Base-by-base conservation (phyloP, 2,329 filamentous ascomycete species). In the Claviceps fusiformis region DNA sequence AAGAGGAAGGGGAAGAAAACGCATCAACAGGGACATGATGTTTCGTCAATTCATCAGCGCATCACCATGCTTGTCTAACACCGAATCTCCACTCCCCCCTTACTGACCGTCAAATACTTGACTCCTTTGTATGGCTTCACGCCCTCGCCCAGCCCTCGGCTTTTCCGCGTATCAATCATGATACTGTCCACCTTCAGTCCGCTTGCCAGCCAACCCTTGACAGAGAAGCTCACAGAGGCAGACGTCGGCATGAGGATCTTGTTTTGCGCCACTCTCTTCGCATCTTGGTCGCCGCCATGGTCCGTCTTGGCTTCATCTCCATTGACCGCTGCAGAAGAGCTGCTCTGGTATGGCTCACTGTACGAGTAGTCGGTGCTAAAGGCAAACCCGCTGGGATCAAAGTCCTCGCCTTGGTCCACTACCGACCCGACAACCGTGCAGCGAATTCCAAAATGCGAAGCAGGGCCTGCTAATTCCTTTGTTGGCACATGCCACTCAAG, bases 121-220 rank as follows among this genome's bases (percentile, higher is more conserved):
- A 98, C 93, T 1, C 93, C 93, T 72, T 97, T 98, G 71, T 95
- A 97, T 29, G 93, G 93, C 71, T 90, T 95, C 44, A 97, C 83
- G 2, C 87, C 83, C 61, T 95, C 89, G 0, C 89, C 89, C 49
- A 98, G 64, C 0, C 93, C 93, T 56, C 85, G 81, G 69, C 89
- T 95, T 72, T 85, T 90, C 67, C 87, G 85, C n/a, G 81, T 75
- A 66, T 90, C 77, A 62, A 89, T 68, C 65, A 82, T 65, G 64
- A 90, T 79, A 68, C 81, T 83, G 61, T 86, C 83, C 35, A 86
- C 77, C 66, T 78, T 85, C 51, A 86, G 73, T 4, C 83, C 83
- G 63, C 83, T 86, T 17, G 83, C 76, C 62, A 86, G 65, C 81
- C 83, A 86, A 5, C 83, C 83, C 67, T 84, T 85, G 50, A 85